phyloP scores from a whole-genome alignment of 192 early-diverging fungal genomes.

The Coemansia sp. region DNA sequence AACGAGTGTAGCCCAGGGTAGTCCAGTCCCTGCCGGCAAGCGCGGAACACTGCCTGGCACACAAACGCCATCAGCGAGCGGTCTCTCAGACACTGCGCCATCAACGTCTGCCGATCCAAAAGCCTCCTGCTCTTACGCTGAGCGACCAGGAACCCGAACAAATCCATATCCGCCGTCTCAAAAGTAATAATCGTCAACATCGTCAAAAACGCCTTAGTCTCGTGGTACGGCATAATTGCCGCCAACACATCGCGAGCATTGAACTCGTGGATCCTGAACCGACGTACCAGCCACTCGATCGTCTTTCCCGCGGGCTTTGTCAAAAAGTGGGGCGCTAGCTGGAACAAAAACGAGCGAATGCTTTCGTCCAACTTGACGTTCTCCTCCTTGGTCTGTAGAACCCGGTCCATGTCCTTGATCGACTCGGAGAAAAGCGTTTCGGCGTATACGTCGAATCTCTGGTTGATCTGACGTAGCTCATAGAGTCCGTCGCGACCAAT shows the following conservation, averaged over 20 bases:
- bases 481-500: slow-evolving; percentile 79
- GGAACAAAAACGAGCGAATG: slow-evolving; percentile 73
- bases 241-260: slow-evolving; percentile 79
- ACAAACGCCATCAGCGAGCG: slow-evolving; percentile 76
- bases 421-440: slow-evolving; percentile 76
- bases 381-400: slow-evolving; percentile 76
- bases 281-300: slow-evolving; percentile 89
- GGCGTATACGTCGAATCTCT: slow-evolving; percentile 66
- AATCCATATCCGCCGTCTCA: slow-evolving; percentile 53
- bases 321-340: slow-evolving; percentile 82
- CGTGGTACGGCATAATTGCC: slow-evolving; percentile 90
- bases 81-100: slow-evolving; percentile 71
- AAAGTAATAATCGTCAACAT: slow-evolving; percentile 78
- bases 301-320: slow-evolving; percentile 84
- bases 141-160: slow-evolving; percentile 46
- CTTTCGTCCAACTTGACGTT: slow-evolving; percentile 77
- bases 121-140: slow-evolving; percentile 57
- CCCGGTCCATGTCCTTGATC: slow-evolving; percentile 79
- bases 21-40: slow-evolving; percentile 23
- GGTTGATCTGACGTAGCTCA: slow-evolving; percentile 71
- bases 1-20: slow-evolving; percentile 46
- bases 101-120: slow-evolving; percentile 69
- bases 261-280: slow-evolving; percentile 83
- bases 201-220: slow-evolving; percentile 83
- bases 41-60: slow-evolving; percentile 63